Base-by-base conservation (phyloP, 371 early-diverging fungal species). In the Lichtheimia corymbifera region DNA sequence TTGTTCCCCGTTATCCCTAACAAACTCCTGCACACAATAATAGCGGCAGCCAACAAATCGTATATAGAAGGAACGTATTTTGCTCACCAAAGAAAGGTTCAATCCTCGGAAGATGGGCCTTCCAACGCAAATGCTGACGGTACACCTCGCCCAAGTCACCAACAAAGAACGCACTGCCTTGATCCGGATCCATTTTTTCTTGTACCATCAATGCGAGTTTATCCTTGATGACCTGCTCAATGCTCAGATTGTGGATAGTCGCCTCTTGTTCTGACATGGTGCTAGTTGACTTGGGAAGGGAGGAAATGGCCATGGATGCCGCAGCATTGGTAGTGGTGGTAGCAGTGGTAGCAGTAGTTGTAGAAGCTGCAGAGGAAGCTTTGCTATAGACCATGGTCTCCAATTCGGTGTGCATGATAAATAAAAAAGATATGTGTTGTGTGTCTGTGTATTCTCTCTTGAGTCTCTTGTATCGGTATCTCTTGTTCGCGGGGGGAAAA, bases 121-220 rank as follows among this genome's bases (percentile, higher is more conserved):
- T 83, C 95, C 95, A 98, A 59, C 88, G 90, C 44, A 74, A 58
- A 68, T 91, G 88, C 83, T 97, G 97, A 56, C 93, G 88, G 45
- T 83, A 82, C 24, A 97, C 86, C 72, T 91, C 89, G 58, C 95
- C 96, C 59, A 97, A 68, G 72, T 98, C 97, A 50, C 85, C 91
- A 42, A 97, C 93, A 75, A 89, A 95, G 72, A 98, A 98, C 22
- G 97, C 90, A 64, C 94, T 93, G 69, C 93, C 93, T 57, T 84
- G 83, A 62, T 86, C 88, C 51, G 69, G 62, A 63, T 88, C 88
- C 70, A 71, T 82, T 42, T 71, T 77, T 28, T 76, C 76, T 15
- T 66, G 60, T 30, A 82, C 65, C 40, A 76, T 73, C 13, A 76
- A 61, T 22, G 73, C 67, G 13, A 80, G 64, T 25, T 71, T 70